Base-by-base conservation (phyloP, 78 protist genomes). In the Dictyostelium purpureum region DNA sequence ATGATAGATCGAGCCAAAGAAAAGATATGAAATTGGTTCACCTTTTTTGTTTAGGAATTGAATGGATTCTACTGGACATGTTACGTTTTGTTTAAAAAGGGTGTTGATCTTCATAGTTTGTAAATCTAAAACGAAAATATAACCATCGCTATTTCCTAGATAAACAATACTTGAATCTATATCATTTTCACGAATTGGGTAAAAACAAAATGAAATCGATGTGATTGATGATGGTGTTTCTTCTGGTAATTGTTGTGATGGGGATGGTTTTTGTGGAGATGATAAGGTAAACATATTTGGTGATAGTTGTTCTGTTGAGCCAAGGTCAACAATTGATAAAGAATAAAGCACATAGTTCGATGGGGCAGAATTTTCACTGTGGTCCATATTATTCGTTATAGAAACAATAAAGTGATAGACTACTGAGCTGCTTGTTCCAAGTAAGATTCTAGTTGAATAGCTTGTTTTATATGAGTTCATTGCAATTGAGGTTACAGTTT, bases 401-500 rank as follows among this genome's bases (percentile, higher is more conserved):
- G 79, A 37, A 19, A 82, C 28, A 4, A 70, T 52, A 11, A 70
- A 54, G 42, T 82, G 90, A 56, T 82, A 70, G 33, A 82, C 31
- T 31, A 14, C 42, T 28, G 80, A 79, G 2, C 21, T 3, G 1
- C 40, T 33, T 10, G 65, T 54, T 21, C 81, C 90, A 21, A 82
- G 5, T 12, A 82, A 31, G 2, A 70, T 21, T 40, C 90, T 49
- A 28, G 67, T 69, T 3, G 63, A n/a, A 28, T 35, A n/a, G 4
- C 31, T 14, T 24, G 35, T 63, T 70, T 54, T 31, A 18, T 12
- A 70, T 54, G 90, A 70, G 26, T 49, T 82, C 40, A 70, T 21
- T 21, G 26, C 10, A 54, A 82, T 67, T 7, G 73, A 49, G 4
- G 78, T 52, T 19, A 56, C 31, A 21, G 26, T 63, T 35, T 67